Conservation (phyloP, 306 rosid species). For the Alnus glutinosa region DNA sequence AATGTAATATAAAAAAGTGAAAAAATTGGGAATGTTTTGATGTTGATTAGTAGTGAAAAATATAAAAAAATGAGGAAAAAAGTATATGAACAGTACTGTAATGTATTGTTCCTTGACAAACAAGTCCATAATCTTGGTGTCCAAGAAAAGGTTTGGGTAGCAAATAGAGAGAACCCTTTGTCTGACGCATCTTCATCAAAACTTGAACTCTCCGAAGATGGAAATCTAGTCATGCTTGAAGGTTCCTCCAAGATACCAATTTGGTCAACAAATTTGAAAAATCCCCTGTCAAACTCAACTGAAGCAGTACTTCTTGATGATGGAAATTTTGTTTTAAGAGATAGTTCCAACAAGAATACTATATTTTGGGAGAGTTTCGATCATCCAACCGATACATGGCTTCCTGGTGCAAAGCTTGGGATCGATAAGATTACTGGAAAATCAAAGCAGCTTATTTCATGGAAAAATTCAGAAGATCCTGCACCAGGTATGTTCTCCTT, state of each 20-base stretch:
- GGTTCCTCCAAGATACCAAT: neutral
- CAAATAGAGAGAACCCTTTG: slow-evolving; percentile 1
- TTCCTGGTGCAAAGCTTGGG: slow-evolving; percentile 45
- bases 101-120: too few relatives aligned
- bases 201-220: neutral
- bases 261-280: neutral
- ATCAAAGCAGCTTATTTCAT: slow-evolving; percentile 45
- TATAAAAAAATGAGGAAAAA: too few relatives aligned
- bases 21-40: too few relatives aligned
- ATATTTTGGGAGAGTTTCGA: slow-evolving; percentile 1
- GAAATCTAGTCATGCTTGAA: neutral
- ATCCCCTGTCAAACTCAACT: neutral
- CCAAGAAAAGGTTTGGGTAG: neutral
- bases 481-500: slow-evolving; percentile 43
- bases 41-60: too few relatives aligned
- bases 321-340: slow-evolving; percentile 7
- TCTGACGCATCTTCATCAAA: neutral
- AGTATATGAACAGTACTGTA: too few relatives aligned
- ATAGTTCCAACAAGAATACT: neutral
- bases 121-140: too few relatives aligned
- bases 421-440: slow-evolving; percentile 31
- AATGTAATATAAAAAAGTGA: too few relatives aligned
- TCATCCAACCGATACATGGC: neutral
- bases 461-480: slow-evolving; percentile 45
- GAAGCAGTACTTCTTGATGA: neutral